Conservation (phyloP, 1,284 basidiomycete species). For the Stygiomarasmius scandens region DNA sequence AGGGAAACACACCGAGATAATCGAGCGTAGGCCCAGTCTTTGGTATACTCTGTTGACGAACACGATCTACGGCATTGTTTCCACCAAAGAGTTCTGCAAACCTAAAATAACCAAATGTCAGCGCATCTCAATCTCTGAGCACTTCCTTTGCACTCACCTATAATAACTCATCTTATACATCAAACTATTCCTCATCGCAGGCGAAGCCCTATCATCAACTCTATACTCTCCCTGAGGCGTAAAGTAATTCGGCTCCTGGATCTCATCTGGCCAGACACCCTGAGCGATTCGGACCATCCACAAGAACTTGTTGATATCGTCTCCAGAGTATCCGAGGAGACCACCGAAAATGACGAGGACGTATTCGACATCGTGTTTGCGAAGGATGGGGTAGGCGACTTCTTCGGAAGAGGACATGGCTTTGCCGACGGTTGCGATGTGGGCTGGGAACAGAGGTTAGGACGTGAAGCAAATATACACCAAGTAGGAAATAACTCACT, state of each 20-base stretch:
- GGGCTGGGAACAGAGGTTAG: slow-evolving; percentile 50
- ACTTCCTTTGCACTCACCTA: slow-evolving; percentile 59
- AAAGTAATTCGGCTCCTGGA: slow-evolving; percentile 94
- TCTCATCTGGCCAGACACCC: slow-evolving; percentile 98
- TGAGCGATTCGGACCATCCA: slow-evolving; percentile 99
- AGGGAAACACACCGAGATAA: slow-evolving; percentile 68
- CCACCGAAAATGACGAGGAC: slow-evolving; percentile 98
- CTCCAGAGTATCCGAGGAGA: slow-evolving; percentile 94
- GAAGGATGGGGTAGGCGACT: slow-evolving; percentile 93
- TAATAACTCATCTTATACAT: slow-evolving; percentile 99
- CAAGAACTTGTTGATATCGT: slow-evolving; percentile 99
- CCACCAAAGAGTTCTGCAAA: slow-evolving; percentile 89
- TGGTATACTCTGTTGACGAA: slow-evolving; percentile 82
- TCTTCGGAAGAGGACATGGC: slow-evolving; percentile 97
- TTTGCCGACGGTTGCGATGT: slow-evolving; percentile 96
- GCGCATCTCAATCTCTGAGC: neutral
- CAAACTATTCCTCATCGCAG: slow-evolving; percentile 93
- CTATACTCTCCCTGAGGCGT: slow-evolving; percentile 93
- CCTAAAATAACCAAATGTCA: slow-evolving; percentile 38
- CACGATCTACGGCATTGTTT: slow-evolving; percentile 74
- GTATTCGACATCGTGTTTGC: slow-evolving; percentile 98
- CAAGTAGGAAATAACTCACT: slow-evolving; percentile 56
- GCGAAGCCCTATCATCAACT: slow-evolving; percentile 85
- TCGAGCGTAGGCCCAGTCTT: slow-evolving; percentile 80
- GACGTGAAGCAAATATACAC: slow-evolving; percentile 5